phyloP scores from a whole-genome alignment of 1,139 yeast genomes.

The Tardiomyces depauwii region DNA sequence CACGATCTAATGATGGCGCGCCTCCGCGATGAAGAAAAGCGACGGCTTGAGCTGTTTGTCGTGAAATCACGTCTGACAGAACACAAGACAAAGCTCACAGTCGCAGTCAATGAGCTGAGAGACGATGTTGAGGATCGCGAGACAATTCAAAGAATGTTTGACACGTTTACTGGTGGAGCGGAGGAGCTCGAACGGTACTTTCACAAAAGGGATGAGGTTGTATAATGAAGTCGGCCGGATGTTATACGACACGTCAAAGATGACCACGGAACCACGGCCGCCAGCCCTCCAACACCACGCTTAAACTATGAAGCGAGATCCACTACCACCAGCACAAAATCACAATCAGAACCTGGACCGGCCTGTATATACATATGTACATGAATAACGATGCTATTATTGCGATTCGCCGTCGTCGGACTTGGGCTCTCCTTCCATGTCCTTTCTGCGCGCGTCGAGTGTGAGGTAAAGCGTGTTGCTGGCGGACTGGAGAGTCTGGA shows the following conservation, averaged over 20 bases:
- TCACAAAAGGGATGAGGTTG: not conserved
- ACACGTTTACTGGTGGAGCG: not conserved
- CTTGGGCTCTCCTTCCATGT: conserved; percentile 26
- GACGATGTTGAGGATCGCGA: conserved; percentile 20
- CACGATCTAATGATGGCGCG: conserved; percentile 22
- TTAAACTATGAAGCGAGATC: no score
- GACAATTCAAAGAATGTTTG: not conserved
- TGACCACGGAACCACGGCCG: no score
- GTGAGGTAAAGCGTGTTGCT: conserved; percentile 62
- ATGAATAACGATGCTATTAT: not conserved
- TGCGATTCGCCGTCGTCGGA: not conserved
- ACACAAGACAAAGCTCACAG: conserved; percentile 13
- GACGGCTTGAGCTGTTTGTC: conserved; percentile 18
- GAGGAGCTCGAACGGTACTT: not conserved
- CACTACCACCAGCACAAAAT: not conserved
- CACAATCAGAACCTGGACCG: not conserved
- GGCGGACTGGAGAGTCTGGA: conserved; percentile 63
- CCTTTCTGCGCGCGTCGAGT: conserved; percentile 48
- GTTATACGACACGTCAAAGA: no score
- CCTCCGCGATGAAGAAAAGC: conserved; percentile 22
- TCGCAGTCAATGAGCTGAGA: conserved; percentile 17
- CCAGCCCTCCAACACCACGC: no score
- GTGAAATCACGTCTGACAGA: conserved; percentile 15
- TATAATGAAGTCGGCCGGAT: no score
- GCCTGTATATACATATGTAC: conserved; percentile 6